Percentiles rank a stretch among this genome's conserved stretches.
phyloP scores from a whole-genome alignment of 495 filamentous ascomycete genomes.

The Xylaria intraflava region DNA sequence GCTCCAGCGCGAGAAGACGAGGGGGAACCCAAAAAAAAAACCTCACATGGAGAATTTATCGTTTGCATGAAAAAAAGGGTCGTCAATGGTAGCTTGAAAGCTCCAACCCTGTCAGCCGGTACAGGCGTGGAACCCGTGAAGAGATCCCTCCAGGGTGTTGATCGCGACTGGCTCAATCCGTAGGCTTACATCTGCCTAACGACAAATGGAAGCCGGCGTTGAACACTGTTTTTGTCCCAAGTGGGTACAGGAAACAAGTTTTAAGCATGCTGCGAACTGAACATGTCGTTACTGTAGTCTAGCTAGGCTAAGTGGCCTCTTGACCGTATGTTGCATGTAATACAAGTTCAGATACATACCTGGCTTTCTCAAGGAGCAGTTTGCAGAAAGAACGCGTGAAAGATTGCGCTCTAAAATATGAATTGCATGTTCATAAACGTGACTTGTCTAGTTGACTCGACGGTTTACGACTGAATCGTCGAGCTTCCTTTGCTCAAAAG shows the following conservation, averaged over 20 bases:
- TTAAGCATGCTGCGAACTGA: conserved; percentile 2
- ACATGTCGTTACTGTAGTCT: neutral
- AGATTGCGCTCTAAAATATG: neutral
- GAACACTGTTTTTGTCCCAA: conserved; percentile 13
- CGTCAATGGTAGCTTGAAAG: conserved; percentile 47
- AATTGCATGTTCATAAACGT: too few species aligned
- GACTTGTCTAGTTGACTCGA: neutral
- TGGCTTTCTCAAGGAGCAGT: neutral
- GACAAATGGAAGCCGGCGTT: conserved; percentile 1
- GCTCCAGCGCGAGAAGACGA: conserved; percentile 39
- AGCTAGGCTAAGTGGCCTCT: conserved; percentile 10
- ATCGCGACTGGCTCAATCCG: conserved; percentile 1
- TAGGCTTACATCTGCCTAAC: neutral
- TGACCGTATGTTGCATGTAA: conserved; percentile 3
- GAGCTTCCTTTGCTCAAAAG: neutral
- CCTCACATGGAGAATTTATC: conserved; percentile 16
- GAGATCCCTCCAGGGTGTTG: neutral
- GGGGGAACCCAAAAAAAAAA: conserved; percentile 8
- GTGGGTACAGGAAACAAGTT: conserved; percentile 11
- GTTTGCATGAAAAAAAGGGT: conserved; percentile 24
- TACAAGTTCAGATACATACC: conserved; percentile 7
- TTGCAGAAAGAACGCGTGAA: neutral
- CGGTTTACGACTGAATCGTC: neutral
- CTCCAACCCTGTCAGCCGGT: conserved; percentile 37
- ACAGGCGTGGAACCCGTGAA: conserved; percentile 1